phyloP scores from a whole-genome alignment of 177 flowering plant genomes.

The Viscum album region DNA sequence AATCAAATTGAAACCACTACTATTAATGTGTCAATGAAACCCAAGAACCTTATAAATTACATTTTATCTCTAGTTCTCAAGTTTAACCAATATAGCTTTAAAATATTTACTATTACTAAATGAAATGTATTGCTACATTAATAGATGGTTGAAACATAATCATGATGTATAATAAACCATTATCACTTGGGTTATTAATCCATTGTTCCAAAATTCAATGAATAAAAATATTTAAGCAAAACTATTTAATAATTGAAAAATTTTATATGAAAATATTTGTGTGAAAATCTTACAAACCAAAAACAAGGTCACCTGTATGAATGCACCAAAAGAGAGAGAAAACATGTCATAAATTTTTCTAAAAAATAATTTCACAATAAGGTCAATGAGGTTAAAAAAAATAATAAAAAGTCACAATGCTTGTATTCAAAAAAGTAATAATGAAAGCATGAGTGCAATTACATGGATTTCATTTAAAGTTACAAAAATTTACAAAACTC shows the following conservation, averaged over 20 bases:
- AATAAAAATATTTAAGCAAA: slow-evolving; percentile 9
- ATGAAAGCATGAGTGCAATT: too few relatives aligned
- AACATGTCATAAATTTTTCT: not conserved
- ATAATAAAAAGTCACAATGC: not conserved
- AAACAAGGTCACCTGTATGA: slow-evolving; percentile 75
- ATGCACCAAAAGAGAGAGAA: not conserved
- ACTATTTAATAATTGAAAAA: slow-evolving; percentile 97
- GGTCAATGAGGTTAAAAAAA: too few relatives aligned
- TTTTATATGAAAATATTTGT: slow-evolving; percentile 93
- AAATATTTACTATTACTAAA: slow-evolving; percentile 98
- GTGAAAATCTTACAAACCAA: slow-evolving; percentile 82
- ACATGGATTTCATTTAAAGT: slow-evolving; percentile 73
- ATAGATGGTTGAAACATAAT: slow-evolving; percentile 51
- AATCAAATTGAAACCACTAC: too few relatives aligned
- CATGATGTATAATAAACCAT: too few relatives aligned
- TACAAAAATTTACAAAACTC: slow-evolving; percentile 73
- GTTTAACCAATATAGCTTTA: slow-evolving; percentile 84
- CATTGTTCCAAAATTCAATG: too few relatives aligned
- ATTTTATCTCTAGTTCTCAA: slow-evolving; percentile 84
- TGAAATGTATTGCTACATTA: slow-evolving; percentile 90
- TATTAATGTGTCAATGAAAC: not conserved
- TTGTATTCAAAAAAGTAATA: slow-evolving; percentile 1
- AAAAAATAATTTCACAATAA: not conserved
- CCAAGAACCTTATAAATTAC: slow-evolving; percentile 78
- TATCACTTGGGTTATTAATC: too few relatives aligned